A percentile compares a stretch with the other conserved stretches of the same genome.
Evolutionary conservation across 768 basidiomycete species (phyloP).

Genomic region (Coprinopsis sp.): DNA sequence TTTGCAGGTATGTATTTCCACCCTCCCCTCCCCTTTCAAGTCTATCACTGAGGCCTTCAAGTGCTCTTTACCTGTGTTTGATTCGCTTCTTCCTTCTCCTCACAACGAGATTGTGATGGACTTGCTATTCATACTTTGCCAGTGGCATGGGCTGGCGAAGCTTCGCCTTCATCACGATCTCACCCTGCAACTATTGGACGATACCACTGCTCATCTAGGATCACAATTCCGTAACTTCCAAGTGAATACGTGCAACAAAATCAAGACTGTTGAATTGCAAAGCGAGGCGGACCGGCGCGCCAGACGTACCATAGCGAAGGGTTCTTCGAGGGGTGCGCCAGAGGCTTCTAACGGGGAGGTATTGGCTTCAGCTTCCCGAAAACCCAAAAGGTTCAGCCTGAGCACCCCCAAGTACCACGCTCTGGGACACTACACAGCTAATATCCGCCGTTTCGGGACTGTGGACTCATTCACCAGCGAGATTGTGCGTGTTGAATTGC

Average conservation of each 20-base stretch:
- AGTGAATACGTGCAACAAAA: conserved; percentile 15
- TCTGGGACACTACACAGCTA: neutral
- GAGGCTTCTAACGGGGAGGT: too few species aligned
- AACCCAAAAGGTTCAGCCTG: neutral
- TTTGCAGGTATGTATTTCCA: conserved; percentile 25
- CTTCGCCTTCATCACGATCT: conserved; percentile 24
- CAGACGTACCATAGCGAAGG: too few species aligned
- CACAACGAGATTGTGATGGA: conserved; percentile 17
- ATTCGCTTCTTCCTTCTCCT: conserved; percentile 27
- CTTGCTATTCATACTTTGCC: conserved; percentile 22
- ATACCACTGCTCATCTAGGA: conserved; percentile 25
- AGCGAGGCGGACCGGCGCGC: too few species aligned
- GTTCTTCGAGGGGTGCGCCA: too few species aligned
- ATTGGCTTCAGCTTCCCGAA: neutral
- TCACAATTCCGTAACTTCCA: conserved; percentile 27
- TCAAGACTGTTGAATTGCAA: conserved; percentile 32
- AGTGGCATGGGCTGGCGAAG: too few species aligned
- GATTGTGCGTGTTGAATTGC: neutral
- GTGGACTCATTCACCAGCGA: neutral
- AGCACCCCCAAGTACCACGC: conserved; percentile 3
- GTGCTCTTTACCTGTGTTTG: conserved; percentile 33
- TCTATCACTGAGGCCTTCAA: conserved; percentile 5
- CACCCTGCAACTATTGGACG: conserved; percentile 20
- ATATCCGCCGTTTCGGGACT: neutral
- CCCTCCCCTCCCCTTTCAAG: neutral